Percentiles rank a stretch among this genome's conserved stretches.
These are phyloP conservation scores for Myrica gale DNA, from an alignment of 306 rosid species.

Conservation along the genomic window DNA sequence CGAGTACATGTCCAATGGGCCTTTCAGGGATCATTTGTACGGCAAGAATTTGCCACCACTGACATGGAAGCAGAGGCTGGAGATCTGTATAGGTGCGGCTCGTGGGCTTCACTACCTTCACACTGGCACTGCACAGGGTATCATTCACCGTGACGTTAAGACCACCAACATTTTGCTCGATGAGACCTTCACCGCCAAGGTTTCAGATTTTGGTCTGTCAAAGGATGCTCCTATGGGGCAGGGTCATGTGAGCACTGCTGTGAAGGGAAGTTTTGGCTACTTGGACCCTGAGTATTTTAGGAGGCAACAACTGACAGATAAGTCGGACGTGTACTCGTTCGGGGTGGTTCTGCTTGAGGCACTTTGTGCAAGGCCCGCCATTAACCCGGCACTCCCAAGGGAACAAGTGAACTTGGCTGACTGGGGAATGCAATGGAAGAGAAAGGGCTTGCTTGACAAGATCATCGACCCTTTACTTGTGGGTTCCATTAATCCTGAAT, in stretches of 20 bases:
- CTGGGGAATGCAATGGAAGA: constrained; percentile 69
- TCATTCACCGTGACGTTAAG: constrained; percentile 63
- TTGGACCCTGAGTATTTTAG: constrained; percentile 68
- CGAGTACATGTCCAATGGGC: constrained; percentile 60
- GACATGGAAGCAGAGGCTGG: constrained; percentile 63
- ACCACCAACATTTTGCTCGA: constrained; percentile 59
- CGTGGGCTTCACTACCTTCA: constrained; percentile 66
- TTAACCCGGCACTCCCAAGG: constrained; percentile 49
- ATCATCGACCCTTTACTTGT: constrained; percentile 51
- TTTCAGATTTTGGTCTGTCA: constrained; percentile 59
- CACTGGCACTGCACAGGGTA: constrained; percentile 63
- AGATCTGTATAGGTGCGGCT: constrained; percentile 54
- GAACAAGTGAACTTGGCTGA: constrained; percentile 66
- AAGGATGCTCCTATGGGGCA: constrained; percentile 60
- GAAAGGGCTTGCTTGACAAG: constrained; percentile 55
- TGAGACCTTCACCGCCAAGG: constrained; percentile 57
- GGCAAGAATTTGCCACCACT: constrained; percentile 47
- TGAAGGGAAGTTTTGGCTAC: constrained; percentile 65
- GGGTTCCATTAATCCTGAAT: constrained; percentile 48
- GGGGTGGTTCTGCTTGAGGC: constrained; percentile 61
- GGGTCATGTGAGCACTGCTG: constrained; percentile 64
- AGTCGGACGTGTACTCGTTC: constrained; percentile 62
- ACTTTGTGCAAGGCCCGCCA: constrained; percentile 57
- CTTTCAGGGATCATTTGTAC: constrained; percentile 59
- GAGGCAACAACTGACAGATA: constrained; percentile 60